These are phyloP conservation scores for Terfezia claveryi DNA, from an alignment of 495 filamentous ascomycete species.

Conservation along the genomic window DNA sequence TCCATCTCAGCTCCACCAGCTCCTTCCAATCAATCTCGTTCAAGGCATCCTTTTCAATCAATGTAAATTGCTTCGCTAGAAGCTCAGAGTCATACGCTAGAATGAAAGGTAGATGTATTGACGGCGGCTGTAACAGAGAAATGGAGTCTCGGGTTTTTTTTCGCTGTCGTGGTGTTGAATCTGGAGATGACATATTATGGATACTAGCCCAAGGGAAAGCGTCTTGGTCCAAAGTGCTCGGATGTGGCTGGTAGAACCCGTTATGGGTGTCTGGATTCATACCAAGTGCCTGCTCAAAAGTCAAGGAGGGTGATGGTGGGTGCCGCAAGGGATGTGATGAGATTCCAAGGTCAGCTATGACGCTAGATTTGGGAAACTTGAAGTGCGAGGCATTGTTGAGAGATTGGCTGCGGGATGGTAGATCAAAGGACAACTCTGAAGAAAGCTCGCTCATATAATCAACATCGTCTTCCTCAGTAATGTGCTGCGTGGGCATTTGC, in stretches of 20 bases:
- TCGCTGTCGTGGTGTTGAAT: conserved; percentile 7
- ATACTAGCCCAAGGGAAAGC: background rate
- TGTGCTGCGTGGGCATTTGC: background rate
- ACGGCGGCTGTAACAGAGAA: conserved; percentile 8
- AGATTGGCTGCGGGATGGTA: conserved; percentile 17
- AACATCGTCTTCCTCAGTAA: background rate
- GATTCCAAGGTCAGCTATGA: conserved; percentile 29
- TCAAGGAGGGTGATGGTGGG: conserved; percentile 62
- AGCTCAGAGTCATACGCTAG: conserved; percentile 76
- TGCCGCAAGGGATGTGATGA: conserved; percentile 45
- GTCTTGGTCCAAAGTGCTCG: background rate
- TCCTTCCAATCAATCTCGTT: conserved; percentile 97
- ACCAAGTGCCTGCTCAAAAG: conserved; percentile 37
- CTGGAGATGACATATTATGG: conserved; percentile 1
- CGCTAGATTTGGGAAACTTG: conserved; percentile 17
- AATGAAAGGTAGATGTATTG: conserved; percentile 71
- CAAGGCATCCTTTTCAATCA: conserved; percentile 89
- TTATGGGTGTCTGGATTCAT: conserved; percentile 23
- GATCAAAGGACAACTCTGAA: conserved; percentile 56
- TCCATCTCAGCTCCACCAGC: conserved; percentile 84
- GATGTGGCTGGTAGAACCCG: conserved; percentile 10
- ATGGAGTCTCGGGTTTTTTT: background rate
- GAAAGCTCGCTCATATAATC: conserved; percentile 56
- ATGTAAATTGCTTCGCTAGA: conserved; percentile 79
- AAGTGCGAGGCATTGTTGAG: background rate